Percentiles rank a stretch among this genome's conserved stretches.
phyloP scores from a whole-genome alignment of 176 grass and related monocot genomes.

The Coix lacrymajobi region DNA sequence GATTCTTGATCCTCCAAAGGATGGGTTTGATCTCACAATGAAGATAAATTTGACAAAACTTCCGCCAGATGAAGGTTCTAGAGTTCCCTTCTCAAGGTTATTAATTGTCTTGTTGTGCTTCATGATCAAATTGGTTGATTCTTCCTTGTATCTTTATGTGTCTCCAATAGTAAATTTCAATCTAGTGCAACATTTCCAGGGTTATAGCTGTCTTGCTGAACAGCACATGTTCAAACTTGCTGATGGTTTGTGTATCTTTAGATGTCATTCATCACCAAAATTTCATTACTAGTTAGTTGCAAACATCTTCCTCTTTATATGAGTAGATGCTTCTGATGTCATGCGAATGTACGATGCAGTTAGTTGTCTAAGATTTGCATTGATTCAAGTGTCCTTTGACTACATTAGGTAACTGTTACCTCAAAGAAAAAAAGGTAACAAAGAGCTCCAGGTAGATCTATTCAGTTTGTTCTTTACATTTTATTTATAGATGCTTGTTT shows the following conservation, averaged over 20 bases:
- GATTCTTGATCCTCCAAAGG: conserved; percentile 95
- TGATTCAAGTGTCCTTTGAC: not conserved
- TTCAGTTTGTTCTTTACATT: not conserved
- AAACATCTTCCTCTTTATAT: conserved; percentile 4
- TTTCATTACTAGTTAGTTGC: not conserved
- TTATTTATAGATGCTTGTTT: not conserved
- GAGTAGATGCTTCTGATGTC: not conserved
- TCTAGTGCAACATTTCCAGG: conserved; percentile 42
- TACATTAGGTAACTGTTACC: not conserved
- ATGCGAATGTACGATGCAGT: not conserved
- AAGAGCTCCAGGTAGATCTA: not conserved
- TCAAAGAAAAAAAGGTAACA: not conserved
- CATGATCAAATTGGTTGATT: conserved; percentile 26
- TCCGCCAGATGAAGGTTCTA: conserved; percentile 95
- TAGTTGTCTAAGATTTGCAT: not conserved
- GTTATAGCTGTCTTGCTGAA: conserved; percentile 50
- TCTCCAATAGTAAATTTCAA: not conserved
- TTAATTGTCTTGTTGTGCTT: conserved; percentile 70
- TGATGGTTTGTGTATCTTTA: not conserved
- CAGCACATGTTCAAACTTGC: conserved; percentile 22
- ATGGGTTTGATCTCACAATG: conserved; percentile 94
- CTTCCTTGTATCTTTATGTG: conserved; percentile 14
- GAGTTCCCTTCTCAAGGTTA: conserved; percentile 93
- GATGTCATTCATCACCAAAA: conserved; percentile 1
- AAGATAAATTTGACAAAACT: conserved; percentile 96